Percentiles rank a stretch among this genome's conserved stretches.
Conservation (phyloP, 2,329 filamentous ascomycete species). For the Fusarium verrucosum region DNA sequence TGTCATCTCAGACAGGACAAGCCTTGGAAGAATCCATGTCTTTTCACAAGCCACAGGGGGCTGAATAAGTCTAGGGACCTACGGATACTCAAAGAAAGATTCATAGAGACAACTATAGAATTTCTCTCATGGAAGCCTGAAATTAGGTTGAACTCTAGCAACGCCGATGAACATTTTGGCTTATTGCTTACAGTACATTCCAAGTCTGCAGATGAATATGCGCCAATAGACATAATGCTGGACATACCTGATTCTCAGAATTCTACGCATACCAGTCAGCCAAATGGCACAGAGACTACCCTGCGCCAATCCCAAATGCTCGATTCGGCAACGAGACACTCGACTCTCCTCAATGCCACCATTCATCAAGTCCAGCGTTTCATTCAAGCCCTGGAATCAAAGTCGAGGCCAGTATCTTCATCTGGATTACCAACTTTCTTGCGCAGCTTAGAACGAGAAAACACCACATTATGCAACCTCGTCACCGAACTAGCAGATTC, state of each 20-base stretch:
- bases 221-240: not conserved
- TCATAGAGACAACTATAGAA: constrained; percentile 1
- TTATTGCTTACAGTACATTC: not conserved
- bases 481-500: constrained; percentile 19
- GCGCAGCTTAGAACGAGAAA: constrained; percentile 23
- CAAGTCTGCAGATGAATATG: not conserved
- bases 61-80: constrained; percentile 3
- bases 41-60: constrained; percentile 15
- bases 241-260: not conserved
- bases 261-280: not conserved
- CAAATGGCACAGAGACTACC: constrained; percentile 10
- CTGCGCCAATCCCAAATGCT: constrained; percentile 23
- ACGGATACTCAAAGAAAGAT: not conserved
- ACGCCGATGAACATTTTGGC: not conserved
- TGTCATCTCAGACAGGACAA: constrained; percentile 9
- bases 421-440: constrained; percentile 28
- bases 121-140: not conserved
- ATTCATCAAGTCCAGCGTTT: constrained; percentile 18
- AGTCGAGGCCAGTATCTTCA: constrained; percentile 23
- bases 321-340: constrained; percentile 26
- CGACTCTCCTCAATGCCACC: not conserved
- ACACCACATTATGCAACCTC: constrained; percentile 5
- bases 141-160: not conserved
- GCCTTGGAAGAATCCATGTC: not conserved
- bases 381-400: constrained; percentile 11